Evolutionary conservation across 148 eudicot genomes (phyloP).

Genomic region (Oxyria digyna): DNA sequence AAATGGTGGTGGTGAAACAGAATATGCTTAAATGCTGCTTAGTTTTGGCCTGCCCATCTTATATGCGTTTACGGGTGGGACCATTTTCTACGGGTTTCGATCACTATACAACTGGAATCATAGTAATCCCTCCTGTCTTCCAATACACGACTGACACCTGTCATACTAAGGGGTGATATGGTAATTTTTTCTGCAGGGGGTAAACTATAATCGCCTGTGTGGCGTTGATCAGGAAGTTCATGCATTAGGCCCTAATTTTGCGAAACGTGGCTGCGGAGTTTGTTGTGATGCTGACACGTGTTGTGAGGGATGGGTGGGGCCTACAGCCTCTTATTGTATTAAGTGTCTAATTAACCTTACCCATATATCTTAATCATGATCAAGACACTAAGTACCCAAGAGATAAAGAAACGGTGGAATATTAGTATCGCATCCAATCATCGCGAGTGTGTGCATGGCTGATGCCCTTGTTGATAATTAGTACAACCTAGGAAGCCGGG

Average conservation of each 20-base stretch:
- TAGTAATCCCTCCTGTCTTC: not conserved
- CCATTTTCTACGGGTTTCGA: not conserved
- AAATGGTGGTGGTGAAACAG: conserved; percentile 6
- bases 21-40: not conserved
- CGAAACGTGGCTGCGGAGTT: not conserved
- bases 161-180: not conserved
- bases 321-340: not conserved
- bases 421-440: not conserved
- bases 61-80: conserved; percentile 5
- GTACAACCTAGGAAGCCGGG: too few species aligned
- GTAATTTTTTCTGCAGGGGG: not conserved
- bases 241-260: not conserved
- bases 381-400: conserved; percentile 7
- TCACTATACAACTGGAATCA: conserved; percentile 5
- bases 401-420: not conserved
- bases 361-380: conserved; percentile 6
- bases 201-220: not conserved
- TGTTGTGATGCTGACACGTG: not conserved
- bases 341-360: conserved; percentile 7
- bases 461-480: not conserved
- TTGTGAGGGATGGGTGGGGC: not conserved
- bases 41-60: conserved; percentile 4
- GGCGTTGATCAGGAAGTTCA: not conserved
- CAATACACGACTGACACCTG: not conserved
- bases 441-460: not conserved